phyloP scores from a whole-genome alignment of 2,329 filamentous ascomycete species.

The Xylaria arbuscula region DNA sequence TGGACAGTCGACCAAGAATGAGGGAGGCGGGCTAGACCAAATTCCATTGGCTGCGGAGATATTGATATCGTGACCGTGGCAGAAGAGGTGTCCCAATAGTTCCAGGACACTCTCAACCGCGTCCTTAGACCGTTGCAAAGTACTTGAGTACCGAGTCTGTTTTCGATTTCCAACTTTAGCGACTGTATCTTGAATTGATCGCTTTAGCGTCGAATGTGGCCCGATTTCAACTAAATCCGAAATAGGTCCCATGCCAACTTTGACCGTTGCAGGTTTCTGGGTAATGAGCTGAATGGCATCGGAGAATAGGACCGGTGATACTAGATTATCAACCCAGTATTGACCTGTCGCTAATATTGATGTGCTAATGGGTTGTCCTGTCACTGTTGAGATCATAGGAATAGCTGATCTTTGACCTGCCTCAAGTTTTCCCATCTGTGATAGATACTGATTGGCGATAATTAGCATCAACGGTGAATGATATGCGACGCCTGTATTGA shows the following conservation, averaged over 20 bases:
- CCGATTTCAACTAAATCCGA: slow-evolving; percentile 50
- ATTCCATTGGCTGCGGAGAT: background rate
- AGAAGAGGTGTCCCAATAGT: slow-evolving; percentile 45
- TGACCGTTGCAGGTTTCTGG: slow-evolving; percentile 42
- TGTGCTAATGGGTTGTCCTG: background rate
- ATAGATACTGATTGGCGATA: background rate
- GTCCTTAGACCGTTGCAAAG: slow-evolving; percentile 38
- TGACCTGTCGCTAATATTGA: slow-evolving; percentile 33
- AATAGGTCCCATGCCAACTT: slow-evolving; percentile 40
- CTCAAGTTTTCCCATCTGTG: background rate
- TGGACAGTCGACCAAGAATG: slow-evolving; percentile 25
- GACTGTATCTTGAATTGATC: slow-evolving; percentile 48
- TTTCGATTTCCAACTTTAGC: slow-evolving; percentile 37
- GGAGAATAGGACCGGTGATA: slow-evolving; percentile 50
- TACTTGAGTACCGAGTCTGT: slow-evolving; percentile 40
- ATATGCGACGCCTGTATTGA: slow-evolving; percentile 8
- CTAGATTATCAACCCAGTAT: slow-evolving; percentile 53
- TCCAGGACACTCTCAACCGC: slow-evolving; percentile 42
- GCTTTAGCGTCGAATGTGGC: slow-evolving; percentile 46
- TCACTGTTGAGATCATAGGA: slow-evolving; percentile 1
- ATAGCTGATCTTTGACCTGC: slow-evolving; percentile 4
- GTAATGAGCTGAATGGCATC: slow-evolving; percentile 43
- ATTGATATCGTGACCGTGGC: slow-evolving; percentile 38
- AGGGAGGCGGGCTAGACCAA: slow-evolving; percentile 27
- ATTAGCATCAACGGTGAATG: slow-evolving; percentile 8